Percentiles rank a stretch among this genome's conserved stretches.
These are phyloP conservation scores for Fusarium brachygibbosum DNA, from an alignment of 2,329 filamentous ascomycete genomes.

Conservation along the genomic window DNA sequence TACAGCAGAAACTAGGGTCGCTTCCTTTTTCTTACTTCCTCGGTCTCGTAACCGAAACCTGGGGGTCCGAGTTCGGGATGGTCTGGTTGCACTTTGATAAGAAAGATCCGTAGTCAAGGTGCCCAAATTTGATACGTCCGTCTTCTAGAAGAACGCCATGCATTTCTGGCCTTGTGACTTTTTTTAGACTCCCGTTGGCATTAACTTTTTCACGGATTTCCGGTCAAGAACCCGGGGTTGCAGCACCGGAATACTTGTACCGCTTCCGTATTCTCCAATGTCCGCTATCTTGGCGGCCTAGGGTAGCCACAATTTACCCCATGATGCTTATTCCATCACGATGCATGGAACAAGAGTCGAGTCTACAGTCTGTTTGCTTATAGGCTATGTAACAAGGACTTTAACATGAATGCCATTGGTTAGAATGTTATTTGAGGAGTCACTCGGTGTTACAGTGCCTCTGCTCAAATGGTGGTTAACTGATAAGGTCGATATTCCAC, in stretches of 20 bases:
- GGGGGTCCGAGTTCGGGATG: constrained; percentile 28
- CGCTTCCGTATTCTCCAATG: too few relatives aligned
- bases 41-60: constrained; percentile 31
- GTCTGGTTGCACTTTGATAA: neutral
- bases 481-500: neutral
- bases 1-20: too few relatives aligned
- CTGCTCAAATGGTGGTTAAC: neutral
- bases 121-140: neutral
- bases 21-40: constrained; percentile 4
- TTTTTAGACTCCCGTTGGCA: neutral
- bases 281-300: neutral
- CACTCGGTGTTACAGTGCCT: neutral
- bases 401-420: neutral
- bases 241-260: neutral
- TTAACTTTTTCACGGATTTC: constrained; percentile 9
- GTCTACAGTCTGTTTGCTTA: neutral
- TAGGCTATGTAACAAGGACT: neutral
- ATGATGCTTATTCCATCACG: neutral
- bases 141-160: constrained; percentile 24
- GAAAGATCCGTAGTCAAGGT: neutral
- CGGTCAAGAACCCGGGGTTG: constrained; percentile 8
- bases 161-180: constrained; percentile 11
- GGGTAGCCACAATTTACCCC: neutral
- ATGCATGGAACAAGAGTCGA: neutral
- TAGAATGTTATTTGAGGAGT: too few relatives aligned